Base-by-base conservation (phyloP, 1,284 basidiomycete genomes). In the Trichosporon sp. region DNA sequence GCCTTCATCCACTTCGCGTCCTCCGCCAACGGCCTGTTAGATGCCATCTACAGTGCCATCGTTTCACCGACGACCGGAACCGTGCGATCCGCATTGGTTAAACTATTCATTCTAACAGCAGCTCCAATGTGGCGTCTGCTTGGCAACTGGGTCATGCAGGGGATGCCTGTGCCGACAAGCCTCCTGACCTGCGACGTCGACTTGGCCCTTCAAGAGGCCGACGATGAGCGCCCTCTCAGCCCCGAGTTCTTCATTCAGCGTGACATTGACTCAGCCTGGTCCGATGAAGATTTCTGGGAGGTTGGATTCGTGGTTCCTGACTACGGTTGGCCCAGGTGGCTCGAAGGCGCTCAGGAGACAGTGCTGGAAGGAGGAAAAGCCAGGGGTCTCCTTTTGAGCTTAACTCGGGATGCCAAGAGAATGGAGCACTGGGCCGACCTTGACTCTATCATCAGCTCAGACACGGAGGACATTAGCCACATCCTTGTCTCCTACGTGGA, bases 241-340 rank as follows among this genome's bases (percentile, higher is more conserved):
- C 59, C 71, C 6, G 93, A 95, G 78, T 93, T 93, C 83, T 94
- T 93, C 81, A 88, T 94, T 68, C 89, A 91, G 76, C 75, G 89
- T 86, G 77, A 92, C 87, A 78, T 89, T 87, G 73, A 85, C 89
- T 74, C 88, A 84, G n/a, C 81, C 88, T 73, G 82, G 89, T 77
- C 90, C 88, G 81, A 91, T 88, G 5, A 84, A 54, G 91, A 93
- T 73, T 93, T 93, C 78, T 94, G 93, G 92, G 85, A 87, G 46
- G 89, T 90, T 43, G 91, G 90, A 0, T 93, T 90, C 80, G 84
- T 86, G 1, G 80, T 92, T 67, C 84, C 89, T 35, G 86, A 86
- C 32, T 85, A 84, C 70, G 74, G 81, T 46, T 79, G 79, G 78
- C 76, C 80, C 19, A 74, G 74, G 12, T 83, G 82, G 71, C 74